Evolutionary conservation across 2,329 filamentous ascomycete genomes (phyloP).

Genomic region (Colletotrichum tamarilloi): DNA sequence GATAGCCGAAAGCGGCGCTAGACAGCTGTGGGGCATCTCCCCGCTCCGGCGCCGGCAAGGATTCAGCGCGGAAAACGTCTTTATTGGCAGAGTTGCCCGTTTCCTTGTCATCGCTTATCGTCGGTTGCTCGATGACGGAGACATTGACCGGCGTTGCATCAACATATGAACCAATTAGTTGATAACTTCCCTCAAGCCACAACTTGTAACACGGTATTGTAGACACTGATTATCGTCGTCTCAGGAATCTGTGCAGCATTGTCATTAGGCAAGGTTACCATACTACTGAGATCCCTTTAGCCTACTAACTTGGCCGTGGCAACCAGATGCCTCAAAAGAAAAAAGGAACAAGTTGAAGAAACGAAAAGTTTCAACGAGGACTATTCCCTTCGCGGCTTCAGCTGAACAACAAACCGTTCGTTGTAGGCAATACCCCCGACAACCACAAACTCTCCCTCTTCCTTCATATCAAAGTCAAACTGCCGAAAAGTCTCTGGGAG

Average conservation of each 20-base stretch:
- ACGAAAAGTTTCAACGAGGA: neutral
- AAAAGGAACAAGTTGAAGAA: neutral
- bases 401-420: neutral
- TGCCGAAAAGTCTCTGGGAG: conserved; percentile 15
- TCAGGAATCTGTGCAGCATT: too few relatives aligned
- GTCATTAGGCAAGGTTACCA: too few relatives aligned
- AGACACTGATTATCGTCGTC: too few relatives aligned
- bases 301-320: too few relatives aligned
- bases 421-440: conserved; percentile 3
- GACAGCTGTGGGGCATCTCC: neutral
- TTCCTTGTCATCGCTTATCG: neutral
- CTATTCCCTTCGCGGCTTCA: neutral
- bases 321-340: neutral
- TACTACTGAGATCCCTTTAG: too few relatives aligned
- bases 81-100: conserved; percentile 13
- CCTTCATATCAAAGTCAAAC: conserved; percentile 7
- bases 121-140: neutral
- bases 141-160: neutral
- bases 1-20: conserved; percentile 11
- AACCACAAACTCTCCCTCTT: neutral
- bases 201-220: too few relatives aligned
- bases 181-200: too few relatives aligned
- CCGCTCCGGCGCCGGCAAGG: conserved; percentile 12
- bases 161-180: neutral
- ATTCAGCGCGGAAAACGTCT: neutral